These are phyloP conservation scores for Tolypocladium pustulatum DNA, from an alignment of 2,329 filamentous ascomycete species.

Conservation along the genomic window DNA sequence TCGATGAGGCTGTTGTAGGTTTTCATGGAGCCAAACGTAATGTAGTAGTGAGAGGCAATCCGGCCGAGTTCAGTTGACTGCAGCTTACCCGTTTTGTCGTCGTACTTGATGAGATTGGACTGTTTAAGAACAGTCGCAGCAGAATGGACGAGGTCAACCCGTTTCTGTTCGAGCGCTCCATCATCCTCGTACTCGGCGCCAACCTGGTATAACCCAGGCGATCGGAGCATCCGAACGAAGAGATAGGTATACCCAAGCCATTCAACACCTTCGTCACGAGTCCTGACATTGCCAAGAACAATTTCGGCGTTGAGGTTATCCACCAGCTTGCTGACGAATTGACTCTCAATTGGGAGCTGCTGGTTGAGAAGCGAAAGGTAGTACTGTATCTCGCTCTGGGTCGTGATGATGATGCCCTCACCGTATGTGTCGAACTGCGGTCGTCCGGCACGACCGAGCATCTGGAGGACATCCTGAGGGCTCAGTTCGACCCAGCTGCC, in stretches of 20 bases:
- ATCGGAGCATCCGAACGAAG: constrained; percentile 94
- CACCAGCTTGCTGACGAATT: constrained; percentile 83
- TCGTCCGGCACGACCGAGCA: constrained; percentile 93
- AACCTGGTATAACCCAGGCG: constrained; percentile 89
- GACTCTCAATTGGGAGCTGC: constrained; percentile 94
- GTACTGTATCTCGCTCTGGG: constrained; percentile 89
- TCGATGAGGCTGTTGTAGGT: constrained; percentile 95
- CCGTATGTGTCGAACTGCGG: constrained; percentile 97
- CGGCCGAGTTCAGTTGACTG: constrained; percentile 90
- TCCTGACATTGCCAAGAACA: constrained; percentile 86
- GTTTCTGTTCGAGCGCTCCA: constrained; percentile 83
- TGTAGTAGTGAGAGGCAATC: constrained; percentile 97
- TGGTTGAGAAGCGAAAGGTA: constrained; percentile 95
- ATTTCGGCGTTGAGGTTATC: constrained; percentile 96
- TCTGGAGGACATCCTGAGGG: constrained; percentile 94
- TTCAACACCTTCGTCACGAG: constrained; percentile 91
- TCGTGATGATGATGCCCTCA: constrained; percentile 97
- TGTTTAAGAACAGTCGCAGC: constrained; percentile 80
- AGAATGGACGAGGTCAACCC: constrained; percentile 94
- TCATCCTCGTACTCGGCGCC: constrained; percentile 94
- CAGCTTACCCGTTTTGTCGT: constrained; percentile 81
- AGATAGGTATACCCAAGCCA: constrained; percentile 98
- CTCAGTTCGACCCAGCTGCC: constrained; percentile 97
- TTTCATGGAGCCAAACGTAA: constrained; percentile 90
- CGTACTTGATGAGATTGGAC: constrained; percentile 85